Percentiles rank a stretch among this genome's conserved stretches.
Evolutionary conservation across 2,329 filamentous ascomycete species (phyloP).

Genomic region (Fusarium floridanum): DNA sequence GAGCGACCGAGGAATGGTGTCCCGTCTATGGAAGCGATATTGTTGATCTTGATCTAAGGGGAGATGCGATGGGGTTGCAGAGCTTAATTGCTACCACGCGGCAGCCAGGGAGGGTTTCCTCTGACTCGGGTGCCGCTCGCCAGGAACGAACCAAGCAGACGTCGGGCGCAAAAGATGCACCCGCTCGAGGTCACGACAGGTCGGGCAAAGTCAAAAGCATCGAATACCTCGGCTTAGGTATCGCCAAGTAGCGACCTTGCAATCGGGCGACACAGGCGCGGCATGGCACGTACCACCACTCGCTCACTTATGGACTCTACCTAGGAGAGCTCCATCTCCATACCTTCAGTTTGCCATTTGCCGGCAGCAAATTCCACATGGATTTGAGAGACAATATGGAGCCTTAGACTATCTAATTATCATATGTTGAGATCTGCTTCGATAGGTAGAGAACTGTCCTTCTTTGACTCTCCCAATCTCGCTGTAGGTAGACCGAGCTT

Average conservation of each 20-base stretch:
- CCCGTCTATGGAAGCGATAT: slow-evolving; percentile 8
- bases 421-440: background rate
- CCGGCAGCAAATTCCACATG: slow-evolving; percentile 10
- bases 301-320: background rate
- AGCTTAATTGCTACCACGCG: background rate
- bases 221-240: slow-evolving; percentile 16
- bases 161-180: background rate
- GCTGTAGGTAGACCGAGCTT: background rate
- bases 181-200: background rate
- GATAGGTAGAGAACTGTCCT: background rate
- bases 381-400: background rate
- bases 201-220: background rate
- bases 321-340: background rate
- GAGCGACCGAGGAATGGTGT: slow-evolving; percentile 14
- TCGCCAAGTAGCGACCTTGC: slow-evolving; percentile 17
- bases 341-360: slow-evolving; percentile 14
- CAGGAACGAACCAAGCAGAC: background rate
- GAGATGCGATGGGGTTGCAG: slow-evolving; percentile 7
- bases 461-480: slow-evolving; percentile 10
- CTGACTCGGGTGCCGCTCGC: background rate
- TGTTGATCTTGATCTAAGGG: slow-evolving; percentile 12
- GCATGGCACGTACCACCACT: slow-evolving; percentile 23
- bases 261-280: slow-evolving; percentile 6
- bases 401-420: background rate
- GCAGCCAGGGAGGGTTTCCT: background rate